phyloP scores from a whole-genome alignment of 176 grass and related monocot species.

The Musa schizocarpa region DNA sequence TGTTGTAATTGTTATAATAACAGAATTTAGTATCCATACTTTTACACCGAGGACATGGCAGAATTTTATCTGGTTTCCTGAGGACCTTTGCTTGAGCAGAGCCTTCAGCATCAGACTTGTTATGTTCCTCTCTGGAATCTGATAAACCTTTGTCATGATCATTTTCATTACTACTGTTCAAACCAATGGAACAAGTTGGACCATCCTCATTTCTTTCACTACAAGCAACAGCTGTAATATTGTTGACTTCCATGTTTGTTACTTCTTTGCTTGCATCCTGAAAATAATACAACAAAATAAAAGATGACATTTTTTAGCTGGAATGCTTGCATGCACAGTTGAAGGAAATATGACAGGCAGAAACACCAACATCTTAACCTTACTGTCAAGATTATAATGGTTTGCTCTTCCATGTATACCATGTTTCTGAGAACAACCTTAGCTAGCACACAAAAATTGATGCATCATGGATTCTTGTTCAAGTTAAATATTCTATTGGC shows the following conservation, averaged over 20 bases:
- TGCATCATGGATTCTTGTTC: neutral
- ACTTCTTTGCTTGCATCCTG: conserved; percentile 9
- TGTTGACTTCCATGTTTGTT: conserved; percentile 23
- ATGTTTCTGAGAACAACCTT: neutral
- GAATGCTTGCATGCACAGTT: neutral
- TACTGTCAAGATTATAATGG: neutral
- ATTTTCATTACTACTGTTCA: conserved; percentile 26
- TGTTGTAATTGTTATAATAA: conserved; percentile 93
- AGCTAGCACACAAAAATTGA: neutral
- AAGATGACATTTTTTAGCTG: neutral
- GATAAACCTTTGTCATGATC: conserved; percentile 14
- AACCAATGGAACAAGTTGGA: conserved; percentile 16
- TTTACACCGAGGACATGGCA: conserved; percentile 70
- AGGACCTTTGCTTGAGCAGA: conserved; percentile 34
- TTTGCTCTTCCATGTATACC: neutral
- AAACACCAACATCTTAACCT: neutral
- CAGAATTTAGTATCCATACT: conserved; percentile 95
- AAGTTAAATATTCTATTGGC: too few species aligned
- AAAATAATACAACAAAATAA: neutral
- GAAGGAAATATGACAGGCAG: neutral
- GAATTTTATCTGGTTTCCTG: conserved; percentile 64
- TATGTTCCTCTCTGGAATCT: conserved; percentile 27
- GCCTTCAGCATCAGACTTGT: conserved; percentile 26
- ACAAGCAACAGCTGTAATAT: conserved; percentile 11
- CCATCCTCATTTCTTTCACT: conserved; percentile 14